Evolutionary conservation across 176 grass and related monocot species (phyloP).

Genomic region (Avena eriantha): DNA sequence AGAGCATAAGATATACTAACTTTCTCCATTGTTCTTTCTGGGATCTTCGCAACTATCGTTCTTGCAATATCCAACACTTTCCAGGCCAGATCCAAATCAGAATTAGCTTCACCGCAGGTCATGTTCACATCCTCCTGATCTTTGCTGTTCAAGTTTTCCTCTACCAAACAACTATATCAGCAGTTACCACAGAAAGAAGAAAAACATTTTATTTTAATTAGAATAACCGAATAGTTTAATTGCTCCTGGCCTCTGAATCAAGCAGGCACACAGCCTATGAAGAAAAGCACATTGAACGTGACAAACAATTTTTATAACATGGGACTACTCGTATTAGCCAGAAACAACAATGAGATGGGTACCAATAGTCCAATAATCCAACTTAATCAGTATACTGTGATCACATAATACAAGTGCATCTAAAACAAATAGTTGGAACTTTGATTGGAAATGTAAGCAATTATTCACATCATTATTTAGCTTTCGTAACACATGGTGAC

Average conservation of each 20-base stretch:
- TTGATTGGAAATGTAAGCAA: not conserved
- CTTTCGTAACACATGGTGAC: not conserved
- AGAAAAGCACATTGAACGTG: not conserved
- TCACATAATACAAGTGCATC: not conserved
- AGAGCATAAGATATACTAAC: conserved; percentile 72
- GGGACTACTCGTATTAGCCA: not conserved
- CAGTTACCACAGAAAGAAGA: conserved; percentile 4
- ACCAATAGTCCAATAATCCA: not conserved
- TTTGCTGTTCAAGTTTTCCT: conserved; percentile 53
- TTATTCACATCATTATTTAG: not conserved
- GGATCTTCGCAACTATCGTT: conserved; percentile 75
- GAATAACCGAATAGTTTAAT: not conserved
- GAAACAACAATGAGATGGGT: not conserved
- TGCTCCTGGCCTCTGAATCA: not conserved
- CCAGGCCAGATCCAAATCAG: conserved; percentile 90
- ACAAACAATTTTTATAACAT: too few relatives aligned
- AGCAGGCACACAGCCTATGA: not conserved
- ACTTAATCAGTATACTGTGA: not conserved
- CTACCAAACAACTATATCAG: conserved; percentile 41
- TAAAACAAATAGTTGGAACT: not conserved
- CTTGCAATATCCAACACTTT: conserved; percentile 97
- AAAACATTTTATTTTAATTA: not conserved
- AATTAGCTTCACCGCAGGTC: conserved; percentile 72
- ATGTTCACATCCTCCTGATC: conserved; percentile 50
- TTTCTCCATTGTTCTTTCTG: conserved; percentile 67